A percentile compares a stretch with the other conserved stretches of the same genome.
Evolutionary conservation across 2,329 filamentous ascomycete species (phyloP).

Genomic region (Lecanicillium sp.): DNA sequence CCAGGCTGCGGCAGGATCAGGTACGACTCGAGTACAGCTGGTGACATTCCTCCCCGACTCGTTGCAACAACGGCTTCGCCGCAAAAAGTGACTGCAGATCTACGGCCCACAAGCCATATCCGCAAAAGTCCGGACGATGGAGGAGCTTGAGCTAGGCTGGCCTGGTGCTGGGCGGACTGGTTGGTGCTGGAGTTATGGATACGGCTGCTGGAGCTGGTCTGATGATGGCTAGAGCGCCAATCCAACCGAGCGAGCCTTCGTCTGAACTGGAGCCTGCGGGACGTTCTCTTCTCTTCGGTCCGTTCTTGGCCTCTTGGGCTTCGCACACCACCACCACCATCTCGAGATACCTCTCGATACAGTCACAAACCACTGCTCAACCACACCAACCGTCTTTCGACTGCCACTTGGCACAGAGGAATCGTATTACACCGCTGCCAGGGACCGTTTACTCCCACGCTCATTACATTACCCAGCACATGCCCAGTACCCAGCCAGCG

Average conservation of each 20-base stretch:
- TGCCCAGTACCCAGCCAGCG: not conserved
- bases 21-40: not conserved
- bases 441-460: no score
- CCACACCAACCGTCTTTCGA: no score
- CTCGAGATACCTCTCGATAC: no score
- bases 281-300: no score
- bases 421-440: no score
- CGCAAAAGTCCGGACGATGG: constrained; percentile 6
- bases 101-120: constrained; percentile 7
- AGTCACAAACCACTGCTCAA: no score
- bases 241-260: not conserved
- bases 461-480: not conserved
- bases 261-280: no score
- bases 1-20: no score
- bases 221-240: constrained; percentile 2
- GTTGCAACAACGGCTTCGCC: not conserved
- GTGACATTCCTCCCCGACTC: no score
- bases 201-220: not conserved
- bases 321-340: not conserved
- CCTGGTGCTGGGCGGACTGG: not conserved
- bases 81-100: constrained; percentile 3
- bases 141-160: no score
- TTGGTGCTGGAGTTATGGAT: not conserved
- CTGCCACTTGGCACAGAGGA: no score
- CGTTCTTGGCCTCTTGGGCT: not conserved